Conservation (phyloP, 73 alveolate genomes). For the Tetrahymena malaccensis region DNA sequence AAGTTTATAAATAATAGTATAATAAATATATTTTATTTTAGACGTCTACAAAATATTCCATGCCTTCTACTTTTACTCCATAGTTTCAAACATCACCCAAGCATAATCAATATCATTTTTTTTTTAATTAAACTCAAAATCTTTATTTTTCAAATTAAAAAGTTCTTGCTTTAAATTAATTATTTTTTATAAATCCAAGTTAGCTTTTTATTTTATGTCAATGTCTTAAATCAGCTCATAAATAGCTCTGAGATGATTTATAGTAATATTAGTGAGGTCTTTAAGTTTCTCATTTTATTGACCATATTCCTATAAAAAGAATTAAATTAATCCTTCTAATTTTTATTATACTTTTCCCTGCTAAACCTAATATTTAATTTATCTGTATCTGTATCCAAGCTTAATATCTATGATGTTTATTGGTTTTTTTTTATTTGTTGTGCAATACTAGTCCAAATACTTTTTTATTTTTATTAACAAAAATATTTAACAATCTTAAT, state of each 20-base stretch:
- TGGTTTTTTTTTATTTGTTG: background rate
- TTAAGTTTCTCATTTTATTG: background rate
- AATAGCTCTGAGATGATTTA: background rate
- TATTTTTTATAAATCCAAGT: background rate
- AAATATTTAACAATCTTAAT: no score
- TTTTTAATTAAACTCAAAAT: background rate
- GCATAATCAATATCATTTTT: background rate
- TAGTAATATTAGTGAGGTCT: background rate
- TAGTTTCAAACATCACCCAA: background rate
- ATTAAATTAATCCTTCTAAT: background rate
- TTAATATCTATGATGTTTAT: background rate
- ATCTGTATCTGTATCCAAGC: background rate
- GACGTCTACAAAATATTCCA: background rate
- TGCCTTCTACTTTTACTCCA: background rate
- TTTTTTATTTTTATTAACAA: background rate
- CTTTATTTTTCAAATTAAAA: background rate
- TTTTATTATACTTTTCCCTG: background rate
- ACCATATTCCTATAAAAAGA: background rate
- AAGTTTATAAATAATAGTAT: background rate
- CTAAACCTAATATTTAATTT: background rate
- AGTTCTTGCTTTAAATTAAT: background rate
- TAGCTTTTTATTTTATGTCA: background rate
- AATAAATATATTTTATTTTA: background rate
- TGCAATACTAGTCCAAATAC: background rate
- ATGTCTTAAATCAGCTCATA: background rate